Base-by-base conservation (phyloP, 2,329 filamentous ascomycete genomes). In the Aureobasidium melanogenum region DNA sequence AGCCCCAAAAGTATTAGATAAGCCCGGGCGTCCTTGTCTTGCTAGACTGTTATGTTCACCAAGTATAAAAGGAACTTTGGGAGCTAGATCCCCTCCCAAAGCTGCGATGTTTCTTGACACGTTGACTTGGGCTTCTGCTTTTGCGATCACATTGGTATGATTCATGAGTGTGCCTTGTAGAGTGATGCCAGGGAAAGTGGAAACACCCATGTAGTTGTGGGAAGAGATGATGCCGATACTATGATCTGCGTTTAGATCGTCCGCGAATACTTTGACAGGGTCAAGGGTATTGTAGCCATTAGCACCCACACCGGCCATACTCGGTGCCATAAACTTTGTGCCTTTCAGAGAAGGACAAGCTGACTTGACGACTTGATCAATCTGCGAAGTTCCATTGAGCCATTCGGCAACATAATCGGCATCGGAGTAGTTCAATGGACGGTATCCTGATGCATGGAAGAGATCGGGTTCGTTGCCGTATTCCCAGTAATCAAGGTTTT, bases 391-490 rank as follows among this genome's bases (percentile, higher is more conserved):
- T 39, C 80, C 83, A 57, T 81, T 78, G 14, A 81, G 71, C 83
- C 83, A 87, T 67, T 87, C 80, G 6, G 70, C 65, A 2, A 85
- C 81, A 66, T 83, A 87, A 34, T 76, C 74, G 17, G 69, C 71
- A 67, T 86, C 84, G 60, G 77, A 79, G 78, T 82, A 87, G 30
- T 68, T 73, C 0, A 73, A 30, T 0, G 82, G 79, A n/a, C 84
- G 72, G 64, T 82, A 80, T 2, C 77, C 70, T 22, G 79, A 80
- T 1, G 77, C 80, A 19, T 79, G 78, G 70, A 74, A 87, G 8
- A 86, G 71, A 69, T 87, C 84, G 0, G 83, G 82, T 69, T 87
- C 84, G 66, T 87, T 87, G 41, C 85, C 84, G 65, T 86, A 82
- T 67, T 85, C 82, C 82, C 82, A 87, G 64, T 75, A 73, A 28